phyloP scores from a whole-genome alignment of 352 stramenopile species.

The Globisporangium apiculatum region DNA sequence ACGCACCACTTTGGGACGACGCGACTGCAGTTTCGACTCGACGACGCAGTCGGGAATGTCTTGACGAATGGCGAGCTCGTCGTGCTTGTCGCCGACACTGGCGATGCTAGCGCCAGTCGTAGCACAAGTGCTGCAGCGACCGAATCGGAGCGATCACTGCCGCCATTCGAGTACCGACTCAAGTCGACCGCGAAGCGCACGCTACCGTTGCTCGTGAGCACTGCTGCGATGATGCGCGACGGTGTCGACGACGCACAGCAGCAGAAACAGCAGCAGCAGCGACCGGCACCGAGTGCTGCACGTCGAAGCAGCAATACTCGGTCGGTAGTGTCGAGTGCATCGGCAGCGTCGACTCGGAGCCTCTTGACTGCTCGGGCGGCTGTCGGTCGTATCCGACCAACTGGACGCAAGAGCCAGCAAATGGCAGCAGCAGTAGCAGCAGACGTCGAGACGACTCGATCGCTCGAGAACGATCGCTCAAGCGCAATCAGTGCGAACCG shows the following conservation, averaged over 20 bases:
- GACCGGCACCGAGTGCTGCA: neutral
- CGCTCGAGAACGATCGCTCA: too few species aligned
- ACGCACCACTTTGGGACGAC: conserved; percentile 29
- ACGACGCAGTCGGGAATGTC: conserved; percentile 17
- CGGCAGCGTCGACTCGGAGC: neutral
- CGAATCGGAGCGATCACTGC: neutral
- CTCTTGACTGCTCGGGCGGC: neutral
- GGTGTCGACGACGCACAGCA: neutral
- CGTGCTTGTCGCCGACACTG: conserved; percentile 18
- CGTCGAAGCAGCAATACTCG: neutral
- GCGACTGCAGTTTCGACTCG: conserved; percentile 16
- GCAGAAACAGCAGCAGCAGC: neutral
- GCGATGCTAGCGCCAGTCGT: neutral
- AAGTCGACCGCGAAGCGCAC: conserved; percentile 12
- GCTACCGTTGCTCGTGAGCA: conserved; percentile 11
- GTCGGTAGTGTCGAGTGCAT: neutral
- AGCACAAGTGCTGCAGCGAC: neutral
- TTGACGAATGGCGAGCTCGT: conserved; percentile 36
- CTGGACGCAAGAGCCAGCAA: too few species aligned
- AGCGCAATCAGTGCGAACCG: too few species aligned
- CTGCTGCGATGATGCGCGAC: conserved; percentile 1
- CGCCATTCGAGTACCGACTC: conserved; percentile 16
- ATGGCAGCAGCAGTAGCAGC: too few species aligned
- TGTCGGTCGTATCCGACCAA: too few species aligned
- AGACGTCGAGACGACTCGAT: too few species aligned